phyloP scores from a whole-genome alignment of 2,329 filamentous ascomycete genomes.

The Cladosporium sp. region DNA sequence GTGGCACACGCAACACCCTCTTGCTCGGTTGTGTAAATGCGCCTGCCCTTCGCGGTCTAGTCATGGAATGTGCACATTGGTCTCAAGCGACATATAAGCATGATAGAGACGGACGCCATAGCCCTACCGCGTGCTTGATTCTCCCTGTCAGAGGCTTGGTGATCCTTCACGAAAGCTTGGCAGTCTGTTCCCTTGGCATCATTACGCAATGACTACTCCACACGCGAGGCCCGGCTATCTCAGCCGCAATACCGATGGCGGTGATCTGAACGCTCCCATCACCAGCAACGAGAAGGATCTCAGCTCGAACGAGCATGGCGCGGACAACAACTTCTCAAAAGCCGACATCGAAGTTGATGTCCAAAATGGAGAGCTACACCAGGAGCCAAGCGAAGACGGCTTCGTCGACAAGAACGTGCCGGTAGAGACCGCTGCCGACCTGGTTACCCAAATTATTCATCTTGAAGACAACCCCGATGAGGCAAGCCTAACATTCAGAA shows the following conservation, averaged over 20 bases:
- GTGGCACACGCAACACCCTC: neutral
- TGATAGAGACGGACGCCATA: neutral
- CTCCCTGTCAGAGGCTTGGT: neutral
- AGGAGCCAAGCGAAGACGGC: neutral
- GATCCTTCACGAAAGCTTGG: neutral
- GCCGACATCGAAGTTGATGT: neutral
- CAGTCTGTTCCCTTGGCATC: neutral
- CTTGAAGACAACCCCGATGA: conserved; percentile 42
- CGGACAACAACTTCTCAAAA: neutral
- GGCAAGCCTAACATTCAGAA: conserved; percentile 42
- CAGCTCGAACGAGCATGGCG: neutral
- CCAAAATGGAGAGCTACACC: neutral
- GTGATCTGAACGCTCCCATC: neutral
- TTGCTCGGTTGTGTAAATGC: neutral
- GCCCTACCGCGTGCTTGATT: neutral
- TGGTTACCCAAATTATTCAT: conserved; percentile 38
- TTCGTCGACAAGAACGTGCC: conserved; percentile 15
- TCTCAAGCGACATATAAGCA: neutral
- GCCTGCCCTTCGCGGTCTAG: neutral
- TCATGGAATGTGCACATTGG: neutral
- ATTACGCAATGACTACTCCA: neutral
- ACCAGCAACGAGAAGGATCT: neutral
- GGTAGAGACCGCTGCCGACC: conserved; percentile 32
- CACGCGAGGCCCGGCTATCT: neutral
- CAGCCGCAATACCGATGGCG: neutral